Evolutionary conservation across 2,329 filamentous ascomycete species (phyloP), one percentile per base, ranked within the genome.

Genomic region (Alternaria atra): DNA sequence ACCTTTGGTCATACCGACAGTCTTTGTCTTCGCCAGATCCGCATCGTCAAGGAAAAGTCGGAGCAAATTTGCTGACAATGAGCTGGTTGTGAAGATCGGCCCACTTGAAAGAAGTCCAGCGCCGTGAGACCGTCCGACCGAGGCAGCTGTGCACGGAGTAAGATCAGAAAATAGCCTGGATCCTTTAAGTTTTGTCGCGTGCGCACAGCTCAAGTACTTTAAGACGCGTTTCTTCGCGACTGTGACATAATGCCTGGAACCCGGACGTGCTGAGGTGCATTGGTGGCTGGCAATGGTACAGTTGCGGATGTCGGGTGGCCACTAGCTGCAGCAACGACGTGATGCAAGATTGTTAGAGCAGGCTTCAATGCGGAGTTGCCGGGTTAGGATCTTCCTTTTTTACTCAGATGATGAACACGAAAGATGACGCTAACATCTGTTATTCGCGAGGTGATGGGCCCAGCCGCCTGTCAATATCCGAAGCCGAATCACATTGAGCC

Each of bases 181-280:
- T 47, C 56, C 37, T 56, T 52, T 62, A 64, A 57, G 68, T 71
- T 72, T 70, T 63, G 65, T 71, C 68, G 72, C 73, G 73, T 72
- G 67, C 63, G 63, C 63, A 66, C 65, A 71, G 70, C 71, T 70
- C 66, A 64, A 61, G 61, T 63, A 66, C 64, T 69, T 68, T 64
- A 65, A 65, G 63, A 73, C 74, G 73, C 74, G 73, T 66, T 64
- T 60, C 63, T 55, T 75, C 75, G 74, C 69, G 75, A 69, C 68
- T 64, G 70, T 74, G 71, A 72, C 67, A 69, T 68, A 67, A 69
- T 65, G 29, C 58, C 54, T 61, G 57, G 55, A 52, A 56, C n/a
- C 51, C 42, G 58, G 57, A 42, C 69, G 64, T 69, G 68, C 64
- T 66, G 59, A 68, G 63, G 55, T 65, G 64, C 60, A 67, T 66